Evolutionary conservation across 2,329 filamentous ascomycete species (phyloP).

Genomic region (Graphiopsis chlorocephala): DNA sequence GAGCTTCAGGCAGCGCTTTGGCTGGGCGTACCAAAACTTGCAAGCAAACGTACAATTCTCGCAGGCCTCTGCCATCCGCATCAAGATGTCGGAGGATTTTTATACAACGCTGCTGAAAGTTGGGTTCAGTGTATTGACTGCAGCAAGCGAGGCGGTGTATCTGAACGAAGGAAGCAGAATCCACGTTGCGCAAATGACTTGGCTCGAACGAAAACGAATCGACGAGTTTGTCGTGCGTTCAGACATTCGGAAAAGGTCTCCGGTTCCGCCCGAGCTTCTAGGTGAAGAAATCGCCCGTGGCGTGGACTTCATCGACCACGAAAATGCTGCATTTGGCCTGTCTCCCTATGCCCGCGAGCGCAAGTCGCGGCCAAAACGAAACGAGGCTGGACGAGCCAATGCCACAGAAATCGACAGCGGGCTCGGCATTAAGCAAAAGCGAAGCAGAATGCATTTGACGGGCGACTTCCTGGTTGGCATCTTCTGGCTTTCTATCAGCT

Average conservation of each 20-base stretch:
- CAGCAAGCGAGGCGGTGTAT: constrained; percentile 93
- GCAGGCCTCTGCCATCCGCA: constrained; percentile 60
- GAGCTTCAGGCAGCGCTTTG: constrained; percentile 59
- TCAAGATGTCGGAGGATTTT: constrained; percentile 89
- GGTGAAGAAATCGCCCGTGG: constrained; percentile 40
- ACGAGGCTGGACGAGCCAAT: constrained; percentile 22
- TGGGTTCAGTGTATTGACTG: constrained; percentile 84
- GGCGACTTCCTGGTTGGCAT: constrained; percentile 76
- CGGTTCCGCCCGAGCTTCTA: constrained; percentile 44
- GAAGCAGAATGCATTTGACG: constrained; percentile 73
- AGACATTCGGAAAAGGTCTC: constrained; percentile 36
- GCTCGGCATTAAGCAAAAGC: constrained; percentile 75
- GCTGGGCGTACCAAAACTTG: constrained; percentile 78
- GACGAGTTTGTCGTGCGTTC: constrained; percentile 59
- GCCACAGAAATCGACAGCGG: constrained; percentile 52
- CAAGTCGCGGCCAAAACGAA: constrained; percentile 41
- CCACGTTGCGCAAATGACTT: constrained; percentile 72
- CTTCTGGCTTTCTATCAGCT: constrained; percentile 60
- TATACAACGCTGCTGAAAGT: constrained; percentile 85
- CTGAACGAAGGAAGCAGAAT: constrained; percentile 83
- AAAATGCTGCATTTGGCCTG: constrained; percentile 34
- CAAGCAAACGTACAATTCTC: constrained; percentile 86
- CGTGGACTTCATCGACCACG: constrained; percentile 32
- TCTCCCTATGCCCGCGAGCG: constrained; percentile 67
- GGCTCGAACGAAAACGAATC: constrained; percentile 85